Evolutionary conservation across 305 asterid species (phyloP).

Genomic region (Solanum aculeatissimum): DNA sequence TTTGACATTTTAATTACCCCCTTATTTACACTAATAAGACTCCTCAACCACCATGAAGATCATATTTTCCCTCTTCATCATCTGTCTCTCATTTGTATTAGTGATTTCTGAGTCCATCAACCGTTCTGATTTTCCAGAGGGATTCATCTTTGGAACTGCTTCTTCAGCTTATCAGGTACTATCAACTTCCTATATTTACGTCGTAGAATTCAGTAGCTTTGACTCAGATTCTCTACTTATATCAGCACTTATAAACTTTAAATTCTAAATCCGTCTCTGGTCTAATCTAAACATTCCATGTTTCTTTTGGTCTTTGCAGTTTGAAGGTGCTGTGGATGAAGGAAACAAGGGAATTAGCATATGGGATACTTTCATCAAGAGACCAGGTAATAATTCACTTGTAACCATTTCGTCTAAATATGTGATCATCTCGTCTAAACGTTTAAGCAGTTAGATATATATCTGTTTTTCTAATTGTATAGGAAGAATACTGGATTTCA

Average conservation of each 20-base stretch:
- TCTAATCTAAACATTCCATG: background rate
- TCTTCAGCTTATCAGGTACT: constrained; percentile 81
- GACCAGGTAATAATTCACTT: constrained; percentile 34
- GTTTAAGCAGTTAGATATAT: background rate
- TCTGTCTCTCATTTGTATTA: constrained; percentile 1
- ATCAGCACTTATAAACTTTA: background rate
- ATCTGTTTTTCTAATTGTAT: background rate
- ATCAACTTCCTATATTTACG: too few relatives aligned
- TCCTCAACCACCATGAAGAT: constrained; percentile 7
- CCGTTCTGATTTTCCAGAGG: constrained; percentile 55
- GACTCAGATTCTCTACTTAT: background rate
- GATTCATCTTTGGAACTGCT: constrained; percentile 81
- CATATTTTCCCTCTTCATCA: constrained; percentile 1
- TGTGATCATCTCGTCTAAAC: too few relatives aligned
- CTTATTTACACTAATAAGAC: background rate
- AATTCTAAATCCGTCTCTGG: background rate
- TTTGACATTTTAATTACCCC: background rate
- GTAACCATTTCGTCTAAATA: background rate
- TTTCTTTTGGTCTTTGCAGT: constrained; percentile 18
- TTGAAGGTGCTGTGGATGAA: constrained; percentile 82
- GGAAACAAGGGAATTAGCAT: constrained; percentile 75
- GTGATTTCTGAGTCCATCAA: constrained; percentile 27
- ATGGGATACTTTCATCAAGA: constrained; percentile 68
- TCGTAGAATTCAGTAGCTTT: background rate
- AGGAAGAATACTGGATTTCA: constrained; percentile 83